Evolutionary conservation across 495 filamentous ascomycete genomes (phyloP), one percentile per base, ranked within the genome.

Genomic region (Hapsidospora chrysogenum): DNA sequence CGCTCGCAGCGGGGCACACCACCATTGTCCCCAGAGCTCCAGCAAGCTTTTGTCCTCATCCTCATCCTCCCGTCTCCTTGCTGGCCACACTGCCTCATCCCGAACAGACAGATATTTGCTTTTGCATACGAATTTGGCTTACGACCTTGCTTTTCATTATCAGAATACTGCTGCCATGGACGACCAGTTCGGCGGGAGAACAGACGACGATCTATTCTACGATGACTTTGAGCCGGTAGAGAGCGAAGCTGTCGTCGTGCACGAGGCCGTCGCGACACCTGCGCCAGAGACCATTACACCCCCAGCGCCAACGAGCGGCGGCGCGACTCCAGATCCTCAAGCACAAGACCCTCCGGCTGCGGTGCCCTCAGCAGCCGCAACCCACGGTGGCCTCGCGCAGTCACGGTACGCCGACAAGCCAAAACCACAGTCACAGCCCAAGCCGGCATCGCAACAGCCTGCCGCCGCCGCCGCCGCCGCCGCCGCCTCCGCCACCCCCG

Each of bases 161-260:
- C 10, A 21, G 5, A 35, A 19, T n/a, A 31, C 18, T 14, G 19
- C 25, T 27, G 42, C 31, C 35, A 58, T 56, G 52, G 54, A 59
- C 17, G 63, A 66, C 32, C 62, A 66, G 39, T 66, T 65, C 23
- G 57, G 56, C 37, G 63, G 63, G 19, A 47, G 63, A 10, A 66
- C 63, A 25, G 63, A 66, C 41, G 63, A 66, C 35, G 63, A 65
- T 37, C 51, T 66, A 39, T 66, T 66, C 31, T 52, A 59, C 5
- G 63, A 66, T 34, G 63, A 66, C 31, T 64, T 64, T 33, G 63
- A 66, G 43, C 59, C 56, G 11, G 48, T 63, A 16, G 40, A 39
- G 15, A 26, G 29, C 16, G 29, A 39, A 21, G 8, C 37, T 16
- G 19, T 26, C 5, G 9, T 31, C 19, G 27, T 23, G 10, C 13